phyloP scores from a whole-genome alignment of 306 rosid species.

The Arachis hypogaea region DNA sequence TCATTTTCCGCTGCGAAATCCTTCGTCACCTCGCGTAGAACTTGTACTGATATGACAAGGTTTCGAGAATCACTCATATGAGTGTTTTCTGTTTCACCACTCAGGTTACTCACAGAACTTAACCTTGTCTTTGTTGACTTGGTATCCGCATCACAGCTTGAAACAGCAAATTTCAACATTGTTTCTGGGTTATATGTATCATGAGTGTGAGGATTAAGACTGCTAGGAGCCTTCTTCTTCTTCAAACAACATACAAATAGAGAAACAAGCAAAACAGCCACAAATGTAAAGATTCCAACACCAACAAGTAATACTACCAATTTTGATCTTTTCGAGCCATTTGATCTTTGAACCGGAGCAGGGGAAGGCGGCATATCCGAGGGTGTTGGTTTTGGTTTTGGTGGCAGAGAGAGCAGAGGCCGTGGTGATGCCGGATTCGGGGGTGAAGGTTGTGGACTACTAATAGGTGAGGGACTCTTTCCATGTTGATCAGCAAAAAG shows the following conservation, averaged over 20 bases:
- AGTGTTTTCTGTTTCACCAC: constrained; percentile 54
- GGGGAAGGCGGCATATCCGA: constrained; percentile 34
- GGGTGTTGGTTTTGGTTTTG: constrained; percentile 35
- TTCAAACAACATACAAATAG: constrained; percentile 46
- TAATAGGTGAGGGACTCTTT: constrained; percentile 42
- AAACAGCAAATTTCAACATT: constrained; percentile 54
- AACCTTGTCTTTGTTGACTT: constrained; percentile 55
- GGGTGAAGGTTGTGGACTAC: constrained; percentile 45
- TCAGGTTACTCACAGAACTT: constrained; percentile 50
- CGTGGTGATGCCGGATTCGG: not conserved
- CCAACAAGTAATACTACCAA: constrained; percentile 39
- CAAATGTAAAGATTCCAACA: constrained; percentile 34
- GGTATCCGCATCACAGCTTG: constrained; percentile 46
- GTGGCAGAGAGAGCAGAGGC: constrained; percentile 33
- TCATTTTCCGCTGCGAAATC: constrained; percentile 62
- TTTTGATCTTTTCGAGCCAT: constrained; percentile 38
- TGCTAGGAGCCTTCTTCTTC: constrained; percentile 49
- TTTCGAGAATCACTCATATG: constrained; percentile 52
- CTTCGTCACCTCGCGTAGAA: constrained; percentile 64
- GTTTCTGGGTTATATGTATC: constrained; percentile 58
- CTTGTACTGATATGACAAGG: constrained; percentile 60
- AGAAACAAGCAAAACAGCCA: constrained; percentile 41
- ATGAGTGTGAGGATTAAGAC: constrained; percentile 55
- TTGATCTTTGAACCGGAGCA: constrained; percentile 24
- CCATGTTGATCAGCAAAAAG: constrained; percentile 46